Percentiles rank a stretch among this genome's conserved stretches.
Evolutionary conservation across 2,329 filamentous ascomycete species (phyloP).

Genomic region (Exophiala sp.): DNA sequence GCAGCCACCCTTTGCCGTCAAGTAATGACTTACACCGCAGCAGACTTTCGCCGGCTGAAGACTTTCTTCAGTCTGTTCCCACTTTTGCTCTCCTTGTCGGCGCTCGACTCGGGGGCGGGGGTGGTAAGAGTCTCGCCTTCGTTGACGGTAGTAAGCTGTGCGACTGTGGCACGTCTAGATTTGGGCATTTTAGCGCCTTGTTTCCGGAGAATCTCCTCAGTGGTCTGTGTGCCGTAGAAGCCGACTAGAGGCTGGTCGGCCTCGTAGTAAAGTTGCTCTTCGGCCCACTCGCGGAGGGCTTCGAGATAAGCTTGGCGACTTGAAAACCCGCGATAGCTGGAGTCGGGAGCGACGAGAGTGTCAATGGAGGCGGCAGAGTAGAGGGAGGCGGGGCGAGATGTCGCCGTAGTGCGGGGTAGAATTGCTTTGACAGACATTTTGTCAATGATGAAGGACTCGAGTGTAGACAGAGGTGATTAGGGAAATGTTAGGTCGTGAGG

Average conservation of each 20-base stretch:
- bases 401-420: constrained; percentile 11
- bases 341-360: constrained; percentile 17
- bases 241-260: constrained; percentile 13
- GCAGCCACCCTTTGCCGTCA: too few species aligned
- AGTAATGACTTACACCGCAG: background rate
- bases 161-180: constrained; percentile 7
- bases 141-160: constrained; percentile 7
- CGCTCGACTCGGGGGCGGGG: background rate
- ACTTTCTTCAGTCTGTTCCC: constrained; percentile 16
- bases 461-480: too few species aligned
- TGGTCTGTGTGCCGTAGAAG: constrained; percentile 22
- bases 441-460: background rate
- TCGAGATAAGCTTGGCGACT: constrained; percentile 21
- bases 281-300: constrained; percentile 17
- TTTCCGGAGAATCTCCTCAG: constrained; percentile 14
- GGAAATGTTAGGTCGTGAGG: too few species aligned
- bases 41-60: constrained; percentile 14
- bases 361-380: constrained; percentile 55
- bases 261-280: constrained; percentile 17
- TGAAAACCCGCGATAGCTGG: constrained; percentile 18
- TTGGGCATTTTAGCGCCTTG: background rate
- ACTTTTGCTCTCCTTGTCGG: constrained; percentile 1
- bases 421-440: constrained; percentile 1
- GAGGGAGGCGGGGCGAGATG: constrained; percentile 33
- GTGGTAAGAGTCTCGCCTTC: constrained; percentile 1